Conservation (phyloP, 2,329 filamentous ascomycete genomes). For the Geosmithia putterillii region DNA sequence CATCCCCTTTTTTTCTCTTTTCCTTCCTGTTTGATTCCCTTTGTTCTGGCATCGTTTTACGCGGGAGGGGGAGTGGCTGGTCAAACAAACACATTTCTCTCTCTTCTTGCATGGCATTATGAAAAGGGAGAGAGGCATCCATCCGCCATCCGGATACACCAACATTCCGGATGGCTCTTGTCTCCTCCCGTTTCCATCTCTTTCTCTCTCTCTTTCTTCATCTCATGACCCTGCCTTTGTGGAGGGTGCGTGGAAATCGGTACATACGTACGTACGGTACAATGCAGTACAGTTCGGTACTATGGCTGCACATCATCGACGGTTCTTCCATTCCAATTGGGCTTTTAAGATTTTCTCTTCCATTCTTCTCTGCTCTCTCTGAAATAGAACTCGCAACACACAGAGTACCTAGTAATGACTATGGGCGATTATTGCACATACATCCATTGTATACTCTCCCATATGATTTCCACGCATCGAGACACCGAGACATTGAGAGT, state of each 20-base stretch:
- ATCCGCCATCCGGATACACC: neutral
- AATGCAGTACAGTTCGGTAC: too few species aligned
- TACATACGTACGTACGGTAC: too few species aligned
- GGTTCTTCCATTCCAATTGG: neutral
- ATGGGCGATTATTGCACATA: neutral
- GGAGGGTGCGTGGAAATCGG: too few species aligned
- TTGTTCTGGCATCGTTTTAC: conserved; percentile 8
- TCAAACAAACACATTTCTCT: neutral
- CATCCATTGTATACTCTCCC: neutral
- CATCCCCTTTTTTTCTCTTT: neutral
- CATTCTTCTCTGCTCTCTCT: neutral
- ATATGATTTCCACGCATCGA: too few species aligned
- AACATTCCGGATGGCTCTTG: neutral
- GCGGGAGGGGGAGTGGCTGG: conserved; percentile 4
- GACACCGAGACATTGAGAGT: too few species aligned
- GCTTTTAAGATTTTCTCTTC: neutral
- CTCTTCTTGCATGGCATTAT: neutral
- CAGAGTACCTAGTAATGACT: neutral
- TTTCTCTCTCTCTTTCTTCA: neutral
- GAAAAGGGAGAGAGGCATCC: neutral
- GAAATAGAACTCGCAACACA: neutral
- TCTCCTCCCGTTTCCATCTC: neutral
- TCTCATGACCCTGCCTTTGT: too few species aligned
- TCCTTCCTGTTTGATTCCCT: conserved; percentile 3
- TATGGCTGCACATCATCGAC: too few species aligned